Conservation (phyloP, 306 rosid genomes). For the Glycyrrhiza uralensis region DNA sequence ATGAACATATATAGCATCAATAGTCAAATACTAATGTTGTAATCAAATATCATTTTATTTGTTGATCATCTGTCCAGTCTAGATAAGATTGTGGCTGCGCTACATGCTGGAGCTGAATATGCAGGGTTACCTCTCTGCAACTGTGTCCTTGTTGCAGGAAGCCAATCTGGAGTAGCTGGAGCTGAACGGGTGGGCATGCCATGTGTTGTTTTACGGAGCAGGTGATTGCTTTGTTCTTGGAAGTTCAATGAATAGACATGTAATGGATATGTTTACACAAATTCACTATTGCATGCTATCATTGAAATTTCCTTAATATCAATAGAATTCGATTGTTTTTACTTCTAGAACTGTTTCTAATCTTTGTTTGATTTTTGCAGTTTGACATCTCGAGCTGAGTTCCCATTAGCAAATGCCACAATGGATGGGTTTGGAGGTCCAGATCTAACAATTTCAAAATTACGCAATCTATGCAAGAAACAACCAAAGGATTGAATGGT, state of each 20-base stretch:
- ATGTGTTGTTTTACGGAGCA: conserved; percentile 77
- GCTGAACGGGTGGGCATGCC: conserved; percentile 85
- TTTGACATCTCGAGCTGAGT: conserved; percentile 90
- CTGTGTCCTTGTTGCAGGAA: conserved; percentile 89
- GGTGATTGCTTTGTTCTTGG: conserved; percentile 48
- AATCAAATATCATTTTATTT: conserved; percentile 22
- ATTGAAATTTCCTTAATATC: conserved; percentile 6
- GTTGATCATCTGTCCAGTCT: conserved; percentile 51
- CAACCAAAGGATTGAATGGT: conserved; percentile 31
- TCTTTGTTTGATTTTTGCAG: conserved; percentile 35
- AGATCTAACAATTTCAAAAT: conserved; percentile 69
- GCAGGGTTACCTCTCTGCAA: conserved; percentile 58
- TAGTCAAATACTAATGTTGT: not conserved
- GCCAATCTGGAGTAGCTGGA: conserved; percentile 74
- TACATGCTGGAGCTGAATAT: conserved; percentile 89
- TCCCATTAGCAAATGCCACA: conserved; percentile 75
- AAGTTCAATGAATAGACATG: conserved; percentile 9
- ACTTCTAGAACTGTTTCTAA: not conserved
- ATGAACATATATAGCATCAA: not conserved
- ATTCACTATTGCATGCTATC: conserved; percentile 4
- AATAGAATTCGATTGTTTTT: not conserved
- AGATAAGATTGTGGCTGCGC: conserved; percentile 69
- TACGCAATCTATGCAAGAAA: conserved; percentile 53
- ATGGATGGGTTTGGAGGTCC: conserved; percentile 87
- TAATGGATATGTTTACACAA: not conserved